Conservation (phyloP, 176 grass and related monocot genomes). For the Triticum urartu region DNA sequence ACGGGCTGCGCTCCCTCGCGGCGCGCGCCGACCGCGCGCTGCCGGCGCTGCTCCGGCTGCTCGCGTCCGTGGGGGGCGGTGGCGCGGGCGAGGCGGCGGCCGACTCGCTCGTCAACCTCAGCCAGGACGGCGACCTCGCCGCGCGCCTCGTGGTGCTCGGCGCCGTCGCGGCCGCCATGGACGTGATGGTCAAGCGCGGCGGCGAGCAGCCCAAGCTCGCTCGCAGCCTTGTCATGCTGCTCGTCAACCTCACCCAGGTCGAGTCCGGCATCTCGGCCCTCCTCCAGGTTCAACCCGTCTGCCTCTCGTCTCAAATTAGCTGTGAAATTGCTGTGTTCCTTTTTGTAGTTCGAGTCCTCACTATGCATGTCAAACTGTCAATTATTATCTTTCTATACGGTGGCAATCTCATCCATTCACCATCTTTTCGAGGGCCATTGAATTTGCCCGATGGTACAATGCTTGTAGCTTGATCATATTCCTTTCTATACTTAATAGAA, state of each 20-base stretch:
- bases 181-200: constrained; percentile 55
- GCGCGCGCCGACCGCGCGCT: constrained; percentile 48
- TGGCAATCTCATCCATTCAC: neutral
- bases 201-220: constrained; percentile 45
- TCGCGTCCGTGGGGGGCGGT: constrained; percentile 35
- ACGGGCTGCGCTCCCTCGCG: constrained; percentile 56
- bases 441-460: no score
- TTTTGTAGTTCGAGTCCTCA: neutral
- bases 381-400: neutral
- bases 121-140: constrained; percentile 57
- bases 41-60: constrained; percentile 51
- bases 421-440: no score
- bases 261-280: constrained; percentile 62
- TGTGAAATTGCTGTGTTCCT: no score
- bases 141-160: constrained; percentile 55
- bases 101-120: constrained; percentile 89
- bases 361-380: neutral
- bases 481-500: no score
- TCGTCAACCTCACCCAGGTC: constrained; percentile 84
- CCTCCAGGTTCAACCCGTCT: constrained; percentile 44
- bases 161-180: constrained; percentile 55
- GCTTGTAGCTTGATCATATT: no score
- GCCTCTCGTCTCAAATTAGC: neutral
- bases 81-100: constrained; percentile 55
- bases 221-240: constrained; percentile 80